Evolutionary conservation across 257 asterid genomes (phyloP).

Genomic region (Penstemon davidsonii): DNA sequence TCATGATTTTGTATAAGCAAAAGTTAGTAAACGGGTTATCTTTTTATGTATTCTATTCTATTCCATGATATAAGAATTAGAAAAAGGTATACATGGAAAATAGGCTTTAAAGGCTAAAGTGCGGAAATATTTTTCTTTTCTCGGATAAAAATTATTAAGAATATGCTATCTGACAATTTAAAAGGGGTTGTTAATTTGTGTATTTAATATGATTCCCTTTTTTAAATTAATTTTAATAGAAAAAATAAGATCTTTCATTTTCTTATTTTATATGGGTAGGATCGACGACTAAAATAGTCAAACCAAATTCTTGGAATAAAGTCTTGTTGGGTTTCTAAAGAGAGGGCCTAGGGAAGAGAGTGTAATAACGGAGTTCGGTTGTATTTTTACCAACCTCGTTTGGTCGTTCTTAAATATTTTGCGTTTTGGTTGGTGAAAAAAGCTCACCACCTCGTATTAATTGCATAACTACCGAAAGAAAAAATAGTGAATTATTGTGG

Average conservation of each 20-base stretch:
- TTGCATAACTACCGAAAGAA: neutral
- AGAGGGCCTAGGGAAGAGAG: slow-evolving; percentile 14
- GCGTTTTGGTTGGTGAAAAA: slow-evolving; percentile 59
- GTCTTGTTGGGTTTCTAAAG: slow-evolving; percentile 41
- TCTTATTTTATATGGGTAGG: slow-evolving; percentile 33
- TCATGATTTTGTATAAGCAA: no score
- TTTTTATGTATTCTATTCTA: no score
- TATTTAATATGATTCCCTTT: no score
- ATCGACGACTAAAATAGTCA: slow-evolving; percentile 42
- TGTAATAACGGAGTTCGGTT: slow-evolving; percentile 58
- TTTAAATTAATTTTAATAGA: no score
- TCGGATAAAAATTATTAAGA: no score
- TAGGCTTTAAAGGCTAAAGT: no score
- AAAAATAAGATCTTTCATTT: slow-evolving; percentile 26
- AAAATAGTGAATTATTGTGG: slow-evolving; percentile 36
- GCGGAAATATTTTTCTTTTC: no score
- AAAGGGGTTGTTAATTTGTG: no score
- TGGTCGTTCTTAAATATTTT: slow-evolving; percentile 45
- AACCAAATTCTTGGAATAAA: slow-evolving; percentile 38
- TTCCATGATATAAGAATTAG: no score
- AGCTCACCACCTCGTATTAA: slow-evolving; percentile 31
- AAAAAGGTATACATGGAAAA: no score
- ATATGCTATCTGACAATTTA: no score
- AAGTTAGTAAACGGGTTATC: no score
- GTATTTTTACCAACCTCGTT: slow-evolving; percentile 69